These are phyloP conservation scores for Laburnicola sp. DNA, from an alignment of 2,329 filamentous ascomycete species.

Conservation along the genomic window DNA sequence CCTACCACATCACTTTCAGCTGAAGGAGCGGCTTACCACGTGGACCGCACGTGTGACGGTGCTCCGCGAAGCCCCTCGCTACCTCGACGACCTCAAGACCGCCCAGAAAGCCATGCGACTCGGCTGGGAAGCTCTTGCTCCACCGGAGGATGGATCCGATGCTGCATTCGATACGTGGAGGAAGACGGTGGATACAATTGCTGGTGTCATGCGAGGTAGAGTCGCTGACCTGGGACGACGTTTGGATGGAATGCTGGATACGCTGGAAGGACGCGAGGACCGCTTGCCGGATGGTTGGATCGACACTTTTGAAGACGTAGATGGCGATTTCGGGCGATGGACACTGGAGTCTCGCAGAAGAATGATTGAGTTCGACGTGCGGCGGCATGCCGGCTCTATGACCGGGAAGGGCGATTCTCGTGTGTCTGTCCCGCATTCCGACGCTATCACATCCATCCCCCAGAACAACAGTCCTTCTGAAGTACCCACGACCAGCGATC, in stretches of 20 bases:
- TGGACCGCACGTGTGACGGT: constrained; percentile 81
- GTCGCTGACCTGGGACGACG: constrained; percentile 70
- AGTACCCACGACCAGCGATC: not conserved
- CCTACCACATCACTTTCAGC: constrained; percentile 74
- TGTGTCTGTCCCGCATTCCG: constrained; percentile 17
- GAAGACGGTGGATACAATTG: constrained; percentile 57
- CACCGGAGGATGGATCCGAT: constrained; percentile 37
- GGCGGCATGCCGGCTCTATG: constrained; percentile 22
- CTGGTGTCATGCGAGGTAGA: constrained; percentile 66
- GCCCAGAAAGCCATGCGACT: constrained; percentile 66
- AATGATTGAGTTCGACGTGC: constrained; percentile 66
- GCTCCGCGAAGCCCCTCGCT: constrained; percentile 70
- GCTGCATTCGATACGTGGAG: constrained; percentile 39
- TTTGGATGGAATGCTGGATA: constrained; percentile 84
- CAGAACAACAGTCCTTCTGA: not conserved
- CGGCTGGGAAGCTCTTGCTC: constrained; percentile 66
- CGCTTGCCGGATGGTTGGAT: constrained; percentile 86
- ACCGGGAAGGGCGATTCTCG: constrained; percentile 2
- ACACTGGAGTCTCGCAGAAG: constrained; percentile 73
- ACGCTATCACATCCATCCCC: constrained; percentile 1
- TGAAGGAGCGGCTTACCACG: constrained; percentile 71
- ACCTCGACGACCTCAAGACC: constrained; percentile 66
- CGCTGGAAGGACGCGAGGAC: constrained; percentile 80
- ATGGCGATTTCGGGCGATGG: constrained; percentile 80
- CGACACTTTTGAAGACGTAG: constrained; percentile 78